Base-by-base conservation (phyloP, 805 yeast genomes). In the Wickerhamiella allomyrinae region DNA sequence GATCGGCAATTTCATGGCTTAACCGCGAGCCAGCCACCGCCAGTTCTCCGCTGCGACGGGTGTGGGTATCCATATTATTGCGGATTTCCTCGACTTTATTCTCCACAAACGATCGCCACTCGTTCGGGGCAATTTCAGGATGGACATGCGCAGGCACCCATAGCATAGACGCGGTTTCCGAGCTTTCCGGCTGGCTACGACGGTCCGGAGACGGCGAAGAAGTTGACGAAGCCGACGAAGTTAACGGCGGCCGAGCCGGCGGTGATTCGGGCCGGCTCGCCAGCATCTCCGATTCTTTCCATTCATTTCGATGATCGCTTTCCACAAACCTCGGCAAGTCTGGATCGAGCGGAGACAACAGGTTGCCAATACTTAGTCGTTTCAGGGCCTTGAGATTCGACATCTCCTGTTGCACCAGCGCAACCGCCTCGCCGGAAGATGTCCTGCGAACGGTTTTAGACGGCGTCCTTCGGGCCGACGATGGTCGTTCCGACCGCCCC, bases 141-240 rank as follows among this genome's bases (percentile, higher is more conserved):
- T 91, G 98, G 29, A 85, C 69, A 48, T 75, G 76, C 2, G 97
- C 98, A 0, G 97, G 97, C 1, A 91, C 96, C 98, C 98, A 89
- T 41, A 89, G 64, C 24, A 82, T 61, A 44, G 73, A 47, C 20
- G 44, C 53, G 20, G 49, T 42, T 14, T 41, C 48, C 7, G 44
- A 34, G 13, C 9, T 6, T 21, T 31, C 34, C 9, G 34, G 4
- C 25, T 7, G 10, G 25, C 10, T 10, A 7, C 10, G 10, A 10
- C 25, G 25, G 10, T 7, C 25, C 10, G 7, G 10, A 23, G 29
- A 36, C 9, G 36, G 46, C 29, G 25, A 24, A 25, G 40, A 34
- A 10, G 24, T 13, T 15, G 25, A 24, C 14, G 20, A n/a, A 11
- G 29, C 15, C 29, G 20, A 33, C 23, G 14, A 29, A 20, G 20